Conservation (phyloP, 345 rosid species). For the Eucalyptus fibrosa region DNA sequence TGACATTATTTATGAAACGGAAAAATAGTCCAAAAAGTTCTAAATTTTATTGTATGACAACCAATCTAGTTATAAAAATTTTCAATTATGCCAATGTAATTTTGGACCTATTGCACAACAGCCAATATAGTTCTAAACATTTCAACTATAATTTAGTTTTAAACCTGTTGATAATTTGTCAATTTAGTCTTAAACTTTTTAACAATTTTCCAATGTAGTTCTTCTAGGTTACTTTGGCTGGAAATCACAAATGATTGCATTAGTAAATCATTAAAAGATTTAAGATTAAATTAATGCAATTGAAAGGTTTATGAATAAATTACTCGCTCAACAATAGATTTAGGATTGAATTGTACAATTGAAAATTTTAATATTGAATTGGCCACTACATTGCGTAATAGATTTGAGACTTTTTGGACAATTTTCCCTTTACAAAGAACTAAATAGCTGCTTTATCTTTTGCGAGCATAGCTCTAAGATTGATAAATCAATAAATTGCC, state of each 20-base stretch:
- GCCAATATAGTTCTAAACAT: not conserved
- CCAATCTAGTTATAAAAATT: too few species aligned
- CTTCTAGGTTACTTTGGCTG: fast-evolving
- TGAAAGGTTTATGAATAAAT: too few species aligned
- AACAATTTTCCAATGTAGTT: fast-evolving
- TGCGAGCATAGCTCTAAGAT: not conserved
- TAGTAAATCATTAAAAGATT: not conserved
- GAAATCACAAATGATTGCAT: too few species aligned
- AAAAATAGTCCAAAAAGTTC: not conserved
- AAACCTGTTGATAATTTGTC: too few species aligned
- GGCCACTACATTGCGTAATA: fast-evolving
- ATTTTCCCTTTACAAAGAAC: not conserved
- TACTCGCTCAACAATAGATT: fast-evolving
- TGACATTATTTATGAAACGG: not conserved
- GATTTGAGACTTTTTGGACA: too few species aligned
- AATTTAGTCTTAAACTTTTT: too few species aligned
- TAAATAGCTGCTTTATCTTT: not conserved
- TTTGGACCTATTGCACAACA: fast-evolving
- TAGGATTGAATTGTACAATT: not conserved
- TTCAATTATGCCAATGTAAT: too few species aligned
- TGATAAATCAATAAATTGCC: not conserved
- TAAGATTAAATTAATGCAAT: too few species aligned
- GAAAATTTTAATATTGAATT: fast-evolving
- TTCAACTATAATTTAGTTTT: too few species aligned
- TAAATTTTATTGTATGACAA: fast-evolving